phyloP scores from a whole-genome alignment of 2,329 filamentous ascomycete genomes.

The Scedosporium dehoogii region DNA sequence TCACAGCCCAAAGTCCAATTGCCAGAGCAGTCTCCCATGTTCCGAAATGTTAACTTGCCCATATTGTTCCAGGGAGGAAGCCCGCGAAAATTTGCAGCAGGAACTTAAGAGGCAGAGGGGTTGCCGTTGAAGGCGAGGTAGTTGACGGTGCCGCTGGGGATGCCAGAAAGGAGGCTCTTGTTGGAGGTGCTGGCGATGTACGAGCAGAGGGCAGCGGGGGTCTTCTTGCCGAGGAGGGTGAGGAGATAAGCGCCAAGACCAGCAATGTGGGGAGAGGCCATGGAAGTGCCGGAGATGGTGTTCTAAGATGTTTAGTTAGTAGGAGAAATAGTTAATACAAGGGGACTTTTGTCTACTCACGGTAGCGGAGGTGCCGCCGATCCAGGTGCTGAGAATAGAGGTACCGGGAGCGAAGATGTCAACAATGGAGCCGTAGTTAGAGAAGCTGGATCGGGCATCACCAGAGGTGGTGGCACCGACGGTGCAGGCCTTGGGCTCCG shows the following conservation, averaged over 20 bases:
- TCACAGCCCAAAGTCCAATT: no score
- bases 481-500: conserved; percentile 35
- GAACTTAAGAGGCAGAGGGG: neutral
- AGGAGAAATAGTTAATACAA: neutral
- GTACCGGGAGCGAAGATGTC: conserved; percentile 43
- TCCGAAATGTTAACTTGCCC: neutral
- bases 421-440: conserved; percentile 37
- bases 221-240: conserved; percentile 28
- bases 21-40: neutral
- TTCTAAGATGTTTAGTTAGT: conserved; percentile 11
- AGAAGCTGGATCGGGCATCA: conserved; percentile 31
- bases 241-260: conserved; percentile 40
- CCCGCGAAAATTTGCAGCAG: neutral
- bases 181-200: conserved; percentile 30
- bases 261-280: conserved; percentile 51
- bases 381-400: conserved; percentile 35
- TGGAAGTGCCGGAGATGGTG: conserved; percentile 48
- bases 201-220: conserved; percentile 25
- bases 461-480: conserved; percentile 36
- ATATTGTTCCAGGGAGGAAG: neutral
- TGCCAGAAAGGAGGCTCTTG: conserved; percentile 22
- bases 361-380: conserved; percentile 27
- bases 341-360: neutral
- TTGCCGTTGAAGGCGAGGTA: conserved; percentile 1
- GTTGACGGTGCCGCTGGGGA: conserved; percentile 2